Evolutionary conservation across 1,139 yeast genomes (phyloP).

Genomic region (Protomyces inundatus): DNA sequence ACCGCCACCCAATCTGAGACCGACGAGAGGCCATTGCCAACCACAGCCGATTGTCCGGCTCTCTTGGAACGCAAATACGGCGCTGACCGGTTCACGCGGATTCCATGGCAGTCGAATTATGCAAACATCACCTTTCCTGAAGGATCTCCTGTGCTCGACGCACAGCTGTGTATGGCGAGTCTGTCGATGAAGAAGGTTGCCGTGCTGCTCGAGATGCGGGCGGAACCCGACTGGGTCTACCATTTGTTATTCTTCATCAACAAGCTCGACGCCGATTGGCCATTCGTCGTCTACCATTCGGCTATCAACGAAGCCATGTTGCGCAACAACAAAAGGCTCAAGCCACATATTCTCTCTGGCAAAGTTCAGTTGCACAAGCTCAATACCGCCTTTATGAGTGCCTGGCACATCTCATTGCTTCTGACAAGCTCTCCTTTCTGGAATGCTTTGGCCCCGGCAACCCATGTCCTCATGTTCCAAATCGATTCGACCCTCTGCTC

Average conservation of each 20-base stretch:
- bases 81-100: background rate
- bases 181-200: slow-evolving; percentile 4
- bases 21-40: too few relatives aligned
- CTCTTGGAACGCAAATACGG: background rate
- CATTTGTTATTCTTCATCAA: slow-evolving; percentile 4
- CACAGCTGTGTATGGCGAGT: background rate
- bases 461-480: slow-evolving; percentile 12
- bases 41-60: background rate
- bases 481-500: slow-evolving; percentile 13
- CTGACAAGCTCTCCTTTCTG: slow-evolving; percentile 1
- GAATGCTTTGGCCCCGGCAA: slow-evolving; percentile 17
- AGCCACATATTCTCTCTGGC: slow-evolving; percentile 4
- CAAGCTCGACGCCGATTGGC: slow-evolving; percentile 15
- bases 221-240: slow-evolving; percentile 1
- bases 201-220: slow-evolving; percentile 7
- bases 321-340: background rate
- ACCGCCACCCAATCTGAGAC: too few relatives aligned
- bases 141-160: background rate
- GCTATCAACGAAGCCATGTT: slow-evolving; percentile 2
- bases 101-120: background rate
- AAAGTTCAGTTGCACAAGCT: background rate
- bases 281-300: slow-evolving; percentile 12
- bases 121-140: background rate
- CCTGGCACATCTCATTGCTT: background rate
- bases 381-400: background rate